Conservation (phyloP, 768 basidiomycete species). For the Xanthoconium stramineum region DNA sequence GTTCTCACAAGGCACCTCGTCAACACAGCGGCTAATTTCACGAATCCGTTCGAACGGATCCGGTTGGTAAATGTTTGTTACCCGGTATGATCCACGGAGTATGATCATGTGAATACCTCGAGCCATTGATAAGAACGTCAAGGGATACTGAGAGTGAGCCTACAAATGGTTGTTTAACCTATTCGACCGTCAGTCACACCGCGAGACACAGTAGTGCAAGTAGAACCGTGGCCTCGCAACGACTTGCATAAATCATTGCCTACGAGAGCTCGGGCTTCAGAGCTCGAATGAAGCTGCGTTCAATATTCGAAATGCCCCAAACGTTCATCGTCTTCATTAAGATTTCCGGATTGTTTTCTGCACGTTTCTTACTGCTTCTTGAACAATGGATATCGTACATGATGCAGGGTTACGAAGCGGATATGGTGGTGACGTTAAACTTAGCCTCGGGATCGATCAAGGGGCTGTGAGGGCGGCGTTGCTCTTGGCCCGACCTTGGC, state of each 20-base stretch:
- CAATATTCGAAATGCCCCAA: not conserved
- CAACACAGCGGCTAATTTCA: too few relatives aligned
- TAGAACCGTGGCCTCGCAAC: not conserved
- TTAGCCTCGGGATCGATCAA: not conserved
- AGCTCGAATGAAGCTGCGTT: not conserved
- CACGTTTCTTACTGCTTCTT: not conserved
- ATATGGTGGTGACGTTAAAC: not conserved
- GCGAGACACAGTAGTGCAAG: not conserved
- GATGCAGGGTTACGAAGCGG: not conserved
- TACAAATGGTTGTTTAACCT: not conserved
- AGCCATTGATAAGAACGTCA: not conserved
- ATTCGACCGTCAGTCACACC: not conserved
- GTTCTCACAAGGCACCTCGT: too few relatives aligned
- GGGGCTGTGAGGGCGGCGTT: too few relatives aligned
- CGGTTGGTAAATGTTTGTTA: not conserved
- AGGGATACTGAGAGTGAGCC: not conserved
- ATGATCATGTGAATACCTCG: not conserved
- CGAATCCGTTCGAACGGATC: not conserved
- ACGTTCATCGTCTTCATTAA: not conserved
- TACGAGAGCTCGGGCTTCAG: not conserved
- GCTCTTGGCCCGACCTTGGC: too few relatives aligned
- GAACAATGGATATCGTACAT: not conserved
- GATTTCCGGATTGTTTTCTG: not conserved
- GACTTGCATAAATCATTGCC: not conserved
- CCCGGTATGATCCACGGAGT: not conserved